A percentile compares a stretch with the other conserved stretches of the same genome.
Evolutionary conservation across 2,329 filamentous ascomycete genomes (phyloP).

Genomic region (Incumbomyces lentus): DNA sequence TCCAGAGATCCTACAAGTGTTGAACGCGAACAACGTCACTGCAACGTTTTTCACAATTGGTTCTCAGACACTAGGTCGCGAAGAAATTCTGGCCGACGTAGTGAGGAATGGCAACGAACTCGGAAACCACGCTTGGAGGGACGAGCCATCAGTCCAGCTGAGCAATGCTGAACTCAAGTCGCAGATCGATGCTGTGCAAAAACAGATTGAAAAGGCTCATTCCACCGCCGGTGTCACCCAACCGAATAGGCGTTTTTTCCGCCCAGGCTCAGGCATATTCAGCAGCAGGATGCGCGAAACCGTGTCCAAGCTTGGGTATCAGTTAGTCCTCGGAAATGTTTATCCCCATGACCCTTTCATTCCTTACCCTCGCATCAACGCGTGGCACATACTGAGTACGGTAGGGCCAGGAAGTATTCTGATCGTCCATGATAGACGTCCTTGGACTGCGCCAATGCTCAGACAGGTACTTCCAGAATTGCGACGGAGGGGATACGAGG

Average conservation of each 20-base stretch:
- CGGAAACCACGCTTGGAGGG: conserved; percentile 81
- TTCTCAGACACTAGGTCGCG: conserved; percentile 52
- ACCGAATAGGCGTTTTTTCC: conserved; percentile 55
- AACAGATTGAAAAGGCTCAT: conserved; percentile 49
- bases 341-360: conserved; percentile 93
- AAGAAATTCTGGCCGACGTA: conserved; percentile 47
- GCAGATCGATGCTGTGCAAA: conserved; percentile 58
- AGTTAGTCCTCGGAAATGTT: conserved; percentile 68
- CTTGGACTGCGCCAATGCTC: conserved; percentile 78
- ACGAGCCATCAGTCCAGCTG: conserved; percentile 62
- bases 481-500: conserved; percentile 55
- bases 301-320: conserved; percentile 53
- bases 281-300: conserved; percentile 56
- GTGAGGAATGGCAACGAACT: conserved; percentile 59
- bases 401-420: conserved; percentile 65
- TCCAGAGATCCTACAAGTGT: conserved; percentile 54
- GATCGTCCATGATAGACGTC: conserved; percentile 72
- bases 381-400: conserved; percentile 71
- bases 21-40: conserved; percentile 55
- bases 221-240: conserved; percentile 18
- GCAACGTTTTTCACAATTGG: conserved; percentile 90
- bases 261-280: conserved; percentile 79
- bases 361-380: conserved; percentile 57
- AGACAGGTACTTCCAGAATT: conserved; percentile 61
- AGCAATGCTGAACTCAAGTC: conserved; percentile 46